Conservation (phyloP, 208 protist species). For the Wallacemonas sp. region DNA sequence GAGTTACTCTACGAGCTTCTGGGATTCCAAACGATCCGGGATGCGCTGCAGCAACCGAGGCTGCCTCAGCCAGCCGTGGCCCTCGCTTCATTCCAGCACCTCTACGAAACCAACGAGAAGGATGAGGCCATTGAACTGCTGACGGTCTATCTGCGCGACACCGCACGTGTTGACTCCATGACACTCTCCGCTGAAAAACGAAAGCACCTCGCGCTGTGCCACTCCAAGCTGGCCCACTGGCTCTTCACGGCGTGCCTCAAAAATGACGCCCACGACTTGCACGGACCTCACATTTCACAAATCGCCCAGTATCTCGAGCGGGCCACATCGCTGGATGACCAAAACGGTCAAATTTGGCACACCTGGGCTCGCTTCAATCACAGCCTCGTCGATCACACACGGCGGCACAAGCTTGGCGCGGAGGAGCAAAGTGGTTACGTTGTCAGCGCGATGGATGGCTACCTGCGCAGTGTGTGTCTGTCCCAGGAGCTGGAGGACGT, state of each 20-base stretch:
- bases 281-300: conserved; percentile 6
- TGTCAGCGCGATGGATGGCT: conserved; percentile 92
- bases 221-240: conserved; percentile 86
- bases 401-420: conserved; percentile 25
- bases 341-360: conserved; percentile 98
- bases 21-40: conserved; percentile 66
- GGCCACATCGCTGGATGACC: conserved; percentile 82
- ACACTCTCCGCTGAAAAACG: conserved; percentile 1
- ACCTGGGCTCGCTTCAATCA: conserved; percentile 97
- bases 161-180: conserved; percentile 26
- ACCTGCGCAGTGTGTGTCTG: conserved; percentile 92
- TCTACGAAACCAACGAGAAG: conserved; percentile 82
- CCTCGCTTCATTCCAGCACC: conserved; percentile 82
- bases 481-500: conserved; percentile 95
- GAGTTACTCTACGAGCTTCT: conserved; percentile 91
- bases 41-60: conserved; percentile 47
- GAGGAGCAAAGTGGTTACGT: conserved; percentile 53
- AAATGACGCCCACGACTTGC: conserved; percentile 18
- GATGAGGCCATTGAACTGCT: conserved; percentile 71
- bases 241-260: conserved; percentile 36
- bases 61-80: conserved; percentile 74
- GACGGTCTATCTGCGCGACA: conserved; percentile 60
- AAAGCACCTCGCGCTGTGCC: conserved; percentile 74
- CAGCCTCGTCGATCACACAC: conserved; percentile 44
- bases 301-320: conserved; percentile 67